Base-by-base conservation (phyloP, 345 rosid species). In the Syzygium oleosum region DNA sequence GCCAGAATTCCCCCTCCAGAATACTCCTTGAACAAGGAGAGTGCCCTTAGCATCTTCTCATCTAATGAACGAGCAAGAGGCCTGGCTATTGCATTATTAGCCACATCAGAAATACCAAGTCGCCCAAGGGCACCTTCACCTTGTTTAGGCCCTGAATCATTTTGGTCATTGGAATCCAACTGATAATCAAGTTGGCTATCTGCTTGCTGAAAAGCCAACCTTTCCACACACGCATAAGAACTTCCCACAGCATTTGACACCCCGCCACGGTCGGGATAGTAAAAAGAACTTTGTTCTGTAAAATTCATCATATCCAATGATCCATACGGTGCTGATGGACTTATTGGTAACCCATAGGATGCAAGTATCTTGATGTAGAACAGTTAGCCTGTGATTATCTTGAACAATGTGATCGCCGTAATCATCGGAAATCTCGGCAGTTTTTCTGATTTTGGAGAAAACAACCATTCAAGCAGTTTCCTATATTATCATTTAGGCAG, bases 1-100 rank as follows among this genome's bases (percentile, higher is more conserved):
- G 98, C 97, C 89, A 97, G 87, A 88, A 95, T 92, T 15, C 99
- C 99, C 43, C 95, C 97, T 89, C 96, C 96, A 65, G 95, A 94
- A 52, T 93, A 94, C 77, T 94, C 97, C 91, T 92, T 96, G 73
- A 97, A 92, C 78, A 95, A 68, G 23, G 98, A 93, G 84, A 97
- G 91, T 5, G 96, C 99, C 90, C 88, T 94, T 53, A 96, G 92
- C 99, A 96, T 95, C 95, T 88, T 96, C 91, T 97, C 99, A 87
- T 94, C 96, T 84, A 97, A 93, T 59, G 98, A 93, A 31, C 31
- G 23, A 14, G 90, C 87, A 79, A 95, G 6, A 54, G 95, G 91
- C 91, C 91, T 91, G 86, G 93, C 65, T 89, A 95, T 51, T 84
- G 88, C 78, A 87, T 49, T 53, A 58, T 89, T 88, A 3, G 85